Conservation (phyloP, 495 filamentous ascomycete species). For the Trichocladium uniseriatum region DNA sequence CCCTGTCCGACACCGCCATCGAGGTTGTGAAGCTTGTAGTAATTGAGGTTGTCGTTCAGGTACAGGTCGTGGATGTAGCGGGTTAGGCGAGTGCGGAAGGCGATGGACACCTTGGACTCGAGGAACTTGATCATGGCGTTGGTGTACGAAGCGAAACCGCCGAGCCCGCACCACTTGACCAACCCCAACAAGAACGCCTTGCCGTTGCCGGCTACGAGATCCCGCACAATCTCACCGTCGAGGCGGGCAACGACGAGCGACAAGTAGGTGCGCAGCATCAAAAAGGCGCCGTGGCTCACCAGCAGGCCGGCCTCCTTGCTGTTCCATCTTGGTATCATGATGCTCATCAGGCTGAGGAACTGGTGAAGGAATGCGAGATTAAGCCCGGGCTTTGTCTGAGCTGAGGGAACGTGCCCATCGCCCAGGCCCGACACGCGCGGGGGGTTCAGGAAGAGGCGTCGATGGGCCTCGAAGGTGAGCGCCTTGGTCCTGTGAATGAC, state of each 20-base stretch:
- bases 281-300: slow-evolving; percentile 75
- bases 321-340: slow-evolving; percentile 92
- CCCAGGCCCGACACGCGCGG: slow-evolving; percentile 64
- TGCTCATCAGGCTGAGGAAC: slow-evolving; percentile 87
- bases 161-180: slow-evolving; percentile 58
- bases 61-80: slow-evolving; percentile 97
- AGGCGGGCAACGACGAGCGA: slow-evolving; percentile 86
- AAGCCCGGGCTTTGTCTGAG: slow-evolving; percentile 84
- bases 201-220: slow-evolving; percentile 90
- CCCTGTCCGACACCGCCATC: slow-evolving; percentile 89
- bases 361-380: slow-evolving; percentile 98
- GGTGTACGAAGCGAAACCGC: slow-evolving; percentile 74
- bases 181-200: slow-evolving; percentile 82
- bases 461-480: slow-evolving; percentile 92
- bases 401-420: slow-evolving; percentile 75
- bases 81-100: slow-evolving; percentile 92
- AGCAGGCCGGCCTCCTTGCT: slow-evolving; percentile 91
- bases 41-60: slow-evolving; percentile 85
- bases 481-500: slow-evolving; percentile 87
- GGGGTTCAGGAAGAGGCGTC: slow-evolving; percentile 85
- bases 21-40: slow-evolving; percentile 90
- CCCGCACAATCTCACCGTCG: slow-evolving; percentile 93
- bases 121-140: slow-evolving; percentile 98
- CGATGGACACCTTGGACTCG: slow-evolving; percentile 94
- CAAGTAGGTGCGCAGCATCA: slow-evolving; percentile 87